Evolutionary conservation across 2,329 filamentous ascomycete genomes (phyloP), one percentile per base, ranked within the genome.

Genomic region (Trichophyton schoenleinii): DNA sequence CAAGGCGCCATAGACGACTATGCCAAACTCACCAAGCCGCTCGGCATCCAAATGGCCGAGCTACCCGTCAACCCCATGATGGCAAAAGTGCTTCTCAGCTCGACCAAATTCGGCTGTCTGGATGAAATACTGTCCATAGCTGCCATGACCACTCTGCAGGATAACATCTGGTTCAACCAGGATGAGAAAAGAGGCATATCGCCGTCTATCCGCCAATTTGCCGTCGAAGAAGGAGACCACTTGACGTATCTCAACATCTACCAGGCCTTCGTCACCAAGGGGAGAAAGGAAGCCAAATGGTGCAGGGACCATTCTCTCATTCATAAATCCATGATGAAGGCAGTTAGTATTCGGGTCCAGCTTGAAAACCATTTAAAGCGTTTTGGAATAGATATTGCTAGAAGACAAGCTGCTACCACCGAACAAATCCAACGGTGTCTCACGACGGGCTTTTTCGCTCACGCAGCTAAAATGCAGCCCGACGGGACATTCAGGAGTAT

Each of bases 41-140:
- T 96, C n/a, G 94, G 94, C 0, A 80, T 84, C 63, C 83, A 89
- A 49, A 96, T 97, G 91, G 92, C 94, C 0, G 92, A 97, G 72
- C 79, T 99, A 49, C 88, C 91, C 0, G 83, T 97, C 6, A 90
- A 96, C 67, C 94, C 94, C 0, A 96, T 96, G 90, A 94, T 96
- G 82, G 89, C 87, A 5, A 95, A 92, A 74, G 89, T 88, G 0
- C 79, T 96, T 3, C 83, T 97, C 7, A 83, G 86, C 18, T 88
- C 91, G 0, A 77, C 83, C 3, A 79, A 81, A 0, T 95, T 96
- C 73, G 81, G 80, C 42, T 96, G 91, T 67, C 76, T 95, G 11
- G 87, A 84, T 70, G 92, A 96, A 73, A 87, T 97, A 59, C 80
- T 97, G 28, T 90, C 87, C 1, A 95, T 97, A 65, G 90, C 92